These are phyloP conservation scores for Prunus fruticosa DNA, from an alignment of 306 rosid species.

Conservation along the genomic window DNA sequence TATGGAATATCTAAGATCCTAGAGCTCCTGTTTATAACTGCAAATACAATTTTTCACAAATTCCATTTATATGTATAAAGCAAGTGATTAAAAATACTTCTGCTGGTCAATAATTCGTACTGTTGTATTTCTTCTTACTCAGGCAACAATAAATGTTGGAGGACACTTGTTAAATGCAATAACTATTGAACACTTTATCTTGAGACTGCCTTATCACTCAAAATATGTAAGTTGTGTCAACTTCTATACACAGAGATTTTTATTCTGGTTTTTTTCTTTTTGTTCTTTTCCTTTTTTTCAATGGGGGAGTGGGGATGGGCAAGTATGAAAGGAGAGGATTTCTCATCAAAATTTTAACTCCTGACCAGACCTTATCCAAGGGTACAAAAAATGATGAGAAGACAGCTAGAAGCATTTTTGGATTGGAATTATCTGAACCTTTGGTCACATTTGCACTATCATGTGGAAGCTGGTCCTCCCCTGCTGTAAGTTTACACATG, in stretches of 20 bases:
- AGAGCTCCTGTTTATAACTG: not conserved
- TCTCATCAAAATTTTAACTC: constrained; percentile 20
- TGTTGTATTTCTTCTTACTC: constrained; percentile 26
- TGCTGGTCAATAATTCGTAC: constrained; percentile 16
- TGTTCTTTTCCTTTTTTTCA: not conserved
- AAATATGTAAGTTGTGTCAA: constrained; percentile 69
- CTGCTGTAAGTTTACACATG: constrained; percentile 66
- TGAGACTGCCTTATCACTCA: constrained; percentile 88
- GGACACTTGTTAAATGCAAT: constrained; percentile 74
- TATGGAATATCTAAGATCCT: constrained; percentile 14
- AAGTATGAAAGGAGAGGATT: constrained; percentile 15
- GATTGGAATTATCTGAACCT: constrained; percentile 91
- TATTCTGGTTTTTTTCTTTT: not conserved
- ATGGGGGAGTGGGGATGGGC: too few relatives aligned
- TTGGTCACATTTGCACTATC: constrained; percentile 92
- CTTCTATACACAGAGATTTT: not conserved
- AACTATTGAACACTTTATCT: constrained; percentile 85
- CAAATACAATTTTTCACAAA: not conserved
- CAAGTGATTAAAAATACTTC: not conserved
- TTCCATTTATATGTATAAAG: not conserved
- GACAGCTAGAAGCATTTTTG: constrained; percentile 64
- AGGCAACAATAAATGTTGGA: constrained; percentile 86
- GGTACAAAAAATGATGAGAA: constrained; percentile 63
- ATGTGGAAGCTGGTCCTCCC: constrained; percentile 99
- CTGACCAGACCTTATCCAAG: constrained; percentile 56